A percentile compares a stretch with the other conserved stretches of the same genome.
phyloP scores from a whole-genome alignment of 75 land plant species.

The Selaginella tamariscina region DNA sequence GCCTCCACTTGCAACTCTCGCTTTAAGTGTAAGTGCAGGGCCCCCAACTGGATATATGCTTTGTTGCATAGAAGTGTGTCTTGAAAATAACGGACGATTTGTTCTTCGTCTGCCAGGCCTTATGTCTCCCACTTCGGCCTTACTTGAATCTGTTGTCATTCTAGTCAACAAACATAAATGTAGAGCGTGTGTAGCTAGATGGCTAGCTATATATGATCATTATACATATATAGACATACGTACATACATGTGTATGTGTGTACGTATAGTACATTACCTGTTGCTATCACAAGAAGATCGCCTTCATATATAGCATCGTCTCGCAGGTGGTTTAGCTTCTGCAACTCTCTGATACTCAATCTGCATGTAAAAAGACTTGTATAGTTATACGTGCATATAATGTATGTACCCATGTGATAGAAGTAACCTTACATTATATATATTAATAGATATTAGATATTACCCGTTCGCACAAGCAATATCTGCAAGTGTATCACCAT shows the following conservation, averaged over 20 bases:
- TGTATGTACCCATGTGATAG: neutral
- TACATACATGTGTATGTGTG: too few species aligned
- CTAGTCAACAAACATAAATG: neutral
- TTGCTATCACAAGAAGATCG: neutral
- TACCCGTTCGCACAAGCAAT: slow-evolving; percentile 7
- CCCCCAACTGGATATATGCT: neutral
- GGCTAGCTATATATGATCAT: neutral
- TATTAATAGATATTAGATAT: neutral
- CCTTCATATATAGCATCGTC: slow-evolving; percentile 11
- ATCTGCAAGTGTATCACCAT: slow-evolving; percentile 19
- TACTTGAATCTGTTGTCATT: neutral
- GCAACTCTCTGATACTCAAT: slow-evolving; percentile 11
- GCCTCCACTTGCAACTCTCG: slow-evolving; percentile 4
- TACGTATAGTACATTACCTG: neutral
- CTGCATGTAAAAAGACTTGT: neutral
- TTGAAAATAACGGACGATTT: neutral
- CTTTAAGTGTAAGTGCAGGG: neutral
- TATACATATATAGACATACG: neutral
- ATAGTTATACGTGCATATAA: neutral
- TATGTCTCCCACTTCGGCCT: neutral
- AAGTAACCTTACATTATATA: neutral
- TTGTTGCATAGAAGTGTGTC: neutral
- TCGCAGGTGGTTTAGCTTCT: neutral
- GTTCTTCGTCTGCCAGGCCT: slow-evolving; percentile 1
- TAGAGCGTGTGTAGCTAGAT: neutral